Conservation (phyloP, 192 early-diverging fungal species). For the Coemansia sp. region DNA sequence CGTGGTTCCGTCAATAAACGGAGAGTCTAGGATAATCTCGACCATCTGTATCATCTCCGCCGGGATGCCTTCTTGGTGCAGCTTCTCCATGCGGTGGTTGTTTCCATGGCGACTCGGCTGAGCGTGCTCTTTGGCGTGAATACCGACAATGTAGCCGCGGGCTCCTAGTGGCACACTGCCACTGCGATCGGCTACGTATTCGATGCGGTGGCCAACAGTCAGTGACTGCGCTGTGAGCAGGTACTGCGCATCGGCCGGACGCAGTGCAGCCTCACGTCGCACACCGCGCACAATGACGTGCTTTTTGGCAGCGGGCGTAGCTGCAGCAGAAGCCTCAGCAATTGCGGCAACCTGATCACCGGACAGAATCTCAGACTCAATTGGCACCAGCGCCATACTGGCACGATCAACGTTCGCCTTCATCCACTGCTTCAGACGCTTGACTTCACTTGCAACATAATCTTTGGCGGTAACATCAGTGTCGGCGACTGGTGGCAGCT, state of each 20-base stretch:
- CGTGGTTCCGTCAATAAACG: constrained; percentile 75
- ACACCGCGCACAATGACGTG: constrained; percentile 37
- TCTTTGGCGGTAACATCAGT: constrained; percentile 25
- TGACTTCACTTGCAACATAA: constrained; percentile 30
- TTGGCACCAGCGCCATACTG: constrained; percentile 26
- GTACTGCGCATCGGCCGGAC: constrained; percentile 73
- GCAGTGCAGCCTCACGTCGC: constrained; percentile 63
- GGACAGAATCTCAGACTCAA: constrained; percentile 39
- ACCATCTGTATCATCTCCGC: constrained; percentile 63
- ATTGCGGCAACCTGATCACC: constrained; percentile 29
- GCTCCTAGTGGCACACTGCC: constrained; percentile 74
- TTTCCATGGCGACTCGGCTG: constrained; percentile 3
- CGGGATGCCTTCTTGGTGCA: constrained; percentile 52
- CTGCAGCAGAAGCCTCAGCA: constrained; percentile 4
- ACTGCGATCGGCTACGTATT: constrained; percentile 66
- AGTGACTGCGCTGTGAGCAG: constrained; percentile 76
- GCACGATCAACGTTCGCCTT: constrained; percentile 32
- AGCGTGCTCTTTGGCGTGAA: constrained; percentile 42
- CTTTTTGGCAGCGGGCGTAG: constrained; percentile 3
- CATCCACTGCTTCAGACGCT: constrained; percentile 55
- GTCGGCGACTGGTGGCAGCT: background rate
- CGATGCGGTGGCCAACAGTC: constrained; percentile 83
- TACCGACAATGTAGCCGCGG: constrained; percentile 81
- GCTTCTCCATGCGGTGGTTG: constrained; percentile 65
- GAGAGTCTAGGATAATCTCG: constrained; percentile 85